Conservation (phyloP, 805 yeast genomes). For the Candida maltosa region DNA sequence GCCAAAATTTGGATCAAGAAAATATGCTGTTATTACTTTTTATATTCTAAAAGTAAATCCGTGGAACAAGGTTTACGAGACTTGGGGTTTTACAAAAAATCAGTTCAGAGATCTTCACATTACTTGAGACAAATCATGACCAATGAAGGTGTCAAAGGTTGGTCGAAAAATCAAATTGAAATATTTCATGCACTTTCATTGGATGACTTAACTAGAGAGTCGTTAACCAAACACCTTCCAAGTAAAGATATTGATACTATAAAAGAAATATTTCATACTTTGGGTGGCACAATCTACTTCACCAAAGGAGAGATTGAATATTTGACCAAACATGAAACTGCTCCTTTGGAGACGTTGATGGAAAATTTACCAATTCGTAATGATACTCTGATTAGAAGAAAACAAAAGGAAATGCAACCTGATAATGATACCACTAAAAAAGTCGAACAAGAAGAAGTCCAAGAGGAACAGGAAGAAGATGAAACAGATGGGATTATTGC, state of each 20-base stretch:
- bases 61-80: no score
- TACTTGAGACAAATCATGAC: no score
- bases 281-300: slow-evolving; percentile 11
- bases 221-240: slow-evolving; percentile 12
- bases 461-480: background rate
- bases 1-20: no score
- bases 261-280: background rate
- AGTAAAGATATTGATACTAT: slow-evolving; percentile 8
- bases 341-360: background rate
- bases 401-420: background rate
- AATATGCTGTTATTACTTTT: no score
- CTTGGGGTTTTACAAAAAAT: no score
- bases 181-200: slow-evolving; percentile 6
- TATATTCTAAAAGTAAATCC: no score
- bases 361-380: slow-evolving; percentile 3
- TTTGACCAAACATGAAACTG: slow-evolving; percentile 8
- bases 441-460: no score
- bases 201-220: slow-evolving; percentile 11
- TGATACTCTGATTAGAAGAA: background rate
- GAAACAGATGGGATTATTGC: background rate
- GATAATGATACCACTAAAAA: background rate
- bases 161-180: slow-evolving; percentile 10
- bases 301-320: slow-evolving; percentile 8
- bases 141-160: no score
- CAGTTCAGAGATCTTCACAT: no score